Percentiles rank a stretch among this genome's conserved stretches.
These are phyloP conservation scores for Elsinoe fawcettii DNA, from an alignment of 2,329 filamentous ascomycete species.

Conservation along the genomic window DNA sequence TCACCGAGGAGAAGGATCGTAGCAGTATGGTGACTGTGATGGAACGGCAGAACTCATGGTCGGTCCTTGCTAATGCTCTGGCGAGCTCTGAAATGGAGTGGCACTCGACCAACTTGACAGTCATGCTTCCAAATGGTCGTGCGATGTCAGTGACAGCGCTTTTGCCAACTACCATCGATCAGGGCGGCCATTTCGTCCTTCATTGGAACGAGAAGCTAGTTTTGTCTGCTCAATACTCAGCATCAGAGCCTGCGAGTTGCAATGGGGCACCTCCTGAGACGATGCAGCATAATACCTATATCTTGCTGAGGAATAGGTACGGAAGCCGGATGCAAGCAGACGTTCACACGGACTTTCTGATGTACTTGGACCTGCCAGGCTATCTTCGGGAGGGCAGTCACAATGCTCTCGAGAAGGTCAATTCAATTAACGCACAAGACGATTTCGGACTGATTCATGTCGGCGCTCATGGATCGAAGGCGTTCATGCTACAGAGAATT, in stretches of 20 bases:
- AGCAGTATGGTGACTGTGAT: background rate
- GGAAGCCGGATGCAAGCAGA: background rate
- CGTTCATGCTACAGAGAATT: conserved; percentile 19
- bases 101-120: background rate
- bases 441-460: conserved; percentile 20
- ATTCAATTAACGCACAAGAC: background rate
- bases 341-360: background rate
- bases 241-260: background rate
- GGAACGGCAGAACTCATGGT: background rate
- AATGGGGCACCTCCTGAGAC: background rate
- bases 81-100: background rate
- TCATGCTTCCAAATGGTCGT: background rate
- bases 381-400: background rate
- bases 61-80: background rate
- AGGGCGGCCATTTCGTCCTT: conserved; percentile 17
- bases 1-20: conserved; percentile 16
- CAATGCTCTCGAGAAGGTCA: background rate
- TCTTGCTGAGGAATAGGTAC: background rate
- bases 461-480: conserved; percentile 16
- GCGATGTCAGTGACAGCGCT: background rate
- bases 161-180: background rate
- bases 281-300: background rate
- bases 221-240: background rate
- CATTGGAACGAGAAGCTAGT: conserved; percentile 22
- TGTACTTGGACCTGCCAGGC: background rate